These are phyloP conservation scores for Tremellales sp. DNA, from an alignment of 1,284 basidiomycete species.

Conservation along the genomic window DNA sequence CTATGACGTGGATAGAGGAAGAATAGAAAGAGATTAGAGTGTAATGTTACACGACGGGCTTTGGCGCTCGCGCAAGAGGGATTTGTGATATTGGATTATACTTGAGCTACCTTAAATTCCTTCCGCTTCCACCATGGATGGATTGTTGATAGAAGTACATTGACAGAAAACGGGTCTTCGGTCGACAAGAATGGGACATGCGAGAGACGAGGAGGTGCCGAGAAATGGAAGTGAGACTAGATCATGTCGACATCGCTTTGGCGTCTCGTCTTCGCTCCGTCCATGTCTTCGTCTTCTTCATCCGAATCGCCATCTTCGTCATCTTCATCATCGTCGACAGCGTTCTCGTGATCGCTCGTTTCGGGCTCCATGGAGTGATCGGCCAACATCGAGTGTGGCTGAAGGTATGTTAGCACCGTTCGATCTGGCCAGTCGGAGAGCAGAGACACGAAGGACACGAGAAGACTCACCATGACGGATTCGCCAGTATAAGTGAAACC, in stretches of 20 bases:
- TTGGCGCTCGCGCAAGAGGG: too few relatives aligned
- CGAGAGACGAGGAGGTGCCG: too few relatives aligned
- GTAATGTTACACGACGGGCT: too few relatives aligned
- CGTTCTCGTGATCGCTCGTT: constrained; percentile 51
- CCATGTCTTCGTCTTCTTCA: constrained; percentile 40
- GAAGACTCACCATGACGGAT: constrained; percentile 55
- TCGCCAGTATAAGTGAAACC: constrained; percentile 87
- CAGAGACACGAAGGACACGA: not conserved
- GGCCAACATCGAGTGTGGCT: constrained; percentile 50
- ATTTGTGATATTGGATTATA: too few relatives aligned
- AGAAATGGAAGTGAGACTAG: too few relatives aligned
- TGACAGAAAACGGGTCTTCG: too few relatives aligned
- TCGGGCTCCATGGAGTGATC: constrained; percentile 46
- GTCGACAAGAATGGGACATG: too few relatives aligned
- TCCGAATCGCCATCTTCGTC: constrained; percentile 28
- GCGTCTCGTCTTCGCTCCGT: constrained; percentile 39
- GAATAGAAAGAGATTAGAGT: too few relatives aligned
- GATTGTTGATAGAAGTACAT: too few relatives aligned
- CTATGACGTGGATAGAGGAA: too few relatives aligned
- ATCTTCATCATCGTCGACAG: constrained; percentile 30
- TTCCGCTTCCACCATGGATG: too few relatives aligned
- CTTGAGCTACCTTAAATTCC: too few relatives aligned
- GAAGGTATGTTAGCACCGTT: constrained; percentile 30
- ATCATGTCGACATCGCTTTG: constrained; percentile 47
- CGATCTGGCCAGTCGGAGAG: constrained; percentile 16